Base-by-base conservation (phyloP, 495 filamentous ascomycete genomes). In the Hypoxylon perforatum region DNA sequence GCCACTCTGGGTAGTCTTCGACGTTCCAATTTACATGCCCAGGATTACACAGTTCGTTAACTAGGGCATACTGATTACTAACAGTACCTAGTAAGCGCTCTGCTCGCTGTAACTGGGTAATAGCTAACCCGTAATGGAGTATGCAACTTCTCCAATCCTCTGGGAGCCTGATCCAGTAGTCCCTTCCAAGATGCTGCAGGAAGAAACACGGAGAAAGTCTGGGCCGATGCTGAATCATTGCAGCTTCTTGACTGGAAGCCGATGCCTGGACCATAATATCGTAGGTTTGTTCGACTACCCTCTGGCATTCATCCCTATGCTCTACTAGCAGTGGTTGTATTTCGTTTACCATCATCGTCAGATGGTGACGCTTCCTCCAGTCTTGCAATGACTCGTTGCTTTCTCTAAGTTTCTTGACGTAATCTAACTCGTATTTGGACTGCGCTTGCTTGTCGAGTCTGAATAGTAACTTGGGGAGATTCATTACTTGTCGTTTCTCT, bases 21-120 rank as follows among this genome's bases (percentile, higher is more conserved):
- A 0, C 85, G 84, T 35, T 82, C 83, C 86, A 88, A 42, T 84
- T 82, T 14, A 71, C 66, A 67, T 86, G 81, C 1, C 85, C 86
- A 5, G 49, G 28, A 65, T 90, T 89, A 1, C 21, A 28, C 0
- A 86, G 42, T 63, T 91, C 89, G 25, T 76, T 76, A 0, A 73
- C 19, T 0, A 90, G 69, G 14, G 82, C 83, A 1, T 71, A 57
- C 9, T 21, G 18, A 17, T 75, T 80, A 2, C 61, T 47, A 30
- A 46, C 45, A 2, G 65, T 44, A 0, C 19, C 33, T 14, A 77
- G 21, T 5, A 82, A 65, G 2, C 82, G 75, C 33, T 78, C 71
- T 8, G 77, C 76, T 9, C 74, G 73, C 57, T 82, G 81, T 5
- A 81, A 60, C 6, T 55, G 53, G 9, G 74, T 63, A 1, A 82